Percentiles rank a stretch among this genome's conserved stretches.
These are phyloP conservation scores for Excoecaria agallocha DNA, from an alignment of 345 rosid species.

Conservation along the genomic window DNA sequence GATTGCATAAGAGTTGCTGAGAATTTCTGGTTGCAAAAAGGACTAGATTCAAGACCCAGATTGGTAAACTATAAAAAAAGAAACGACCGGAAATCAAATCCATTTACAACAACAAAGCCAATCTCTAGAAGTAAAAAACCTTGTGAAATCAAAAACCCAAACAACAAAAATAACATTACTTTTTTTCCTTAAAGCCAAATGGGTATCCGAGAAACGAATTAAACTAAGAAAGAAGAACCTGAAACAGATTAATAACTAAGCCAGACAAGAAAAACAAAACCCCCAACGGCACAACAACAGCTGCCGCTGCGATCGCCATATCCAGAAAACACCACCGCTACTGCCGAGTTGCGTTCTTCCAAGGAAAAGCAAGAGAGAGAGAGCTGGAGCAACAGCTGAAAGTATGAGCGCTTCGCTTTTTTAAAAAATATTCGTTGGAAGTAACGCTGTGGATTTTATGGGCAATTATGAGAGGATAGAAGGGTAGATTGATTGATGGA, in stretches of 20 bases:
- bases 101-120: not conserved
- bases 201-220: not conserved
- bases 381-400: not conserved
- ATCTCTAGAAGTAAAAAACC: no score
- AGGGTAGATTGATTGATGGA: not conserved
- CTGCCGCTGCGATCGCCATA: conserved; percentile 27
- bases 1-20: not conserved
- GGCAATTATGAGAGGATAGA: not conserved
- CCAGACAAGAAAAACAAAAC: conserved; percentile 32
- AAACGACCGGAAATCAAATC: conserved; percentile 8
- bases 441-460: not conserved
- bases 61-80: not conserved
- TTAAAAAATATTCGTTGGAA: not conserved
- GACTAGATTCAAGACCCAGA: not conserved
- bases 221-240: conserved; percentile 8
- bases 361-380: not conserved
- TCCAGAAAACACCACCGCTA: not conserved
- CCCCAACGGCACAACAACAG: conserved; percentile 26
- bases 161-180: not conserved
- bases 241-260: conserved; percentile 23
- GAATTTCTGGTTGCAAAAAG: not conserved
- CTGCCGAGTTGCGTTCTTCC: not conserved
- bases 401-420: not conserved
- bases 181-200: not conserved
- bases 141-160: not conserved